Conservation (phyloP, 2,329 filamentous ascomycete genomes). For the Nothophoma quercina region DNA sequence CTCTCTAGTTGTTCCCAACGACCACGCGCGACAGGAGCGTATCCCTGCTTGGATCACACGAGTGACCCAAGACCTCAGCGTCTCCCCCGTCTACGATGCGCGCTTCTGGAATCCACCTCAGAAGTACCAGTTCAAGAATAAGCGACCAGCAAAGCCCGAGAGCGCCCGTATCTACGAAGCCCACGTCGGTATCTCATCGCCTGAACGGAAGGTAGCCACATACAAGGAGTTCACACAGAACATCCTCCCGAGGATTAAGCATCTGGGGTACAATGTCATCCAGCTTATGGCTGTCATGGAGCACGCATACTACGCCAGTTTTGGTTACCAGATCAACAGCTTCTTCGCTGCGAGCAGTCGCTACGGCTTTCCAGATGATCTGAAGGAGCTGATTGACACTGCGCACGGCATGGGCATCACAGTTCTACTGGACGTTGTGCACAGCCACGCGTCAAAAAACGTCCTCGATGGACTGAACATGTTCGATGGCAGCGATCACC, state of each 20-base stretch:
- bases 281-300: constrained; percentile 99
- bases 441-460: constrained; percentile 98
- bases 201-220: constrained; percentile 85
- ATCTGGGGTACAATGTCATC: constrained; percentile 94
- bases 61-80: constrained; percentile 88
- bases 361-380: constrained; percentile 90
- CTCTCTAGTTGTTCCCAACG: constrained; percentile 78
- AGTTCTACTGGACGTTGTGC: constrained; percentile 92
- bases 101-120: constrained; percentile 96
- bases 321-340: constrained; percentile 98
- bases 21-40: constrained; percentile 80
- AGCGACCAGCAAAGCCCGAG: constrained; percentile 79
- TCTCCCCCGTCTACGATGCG: constrained; percentile 93
- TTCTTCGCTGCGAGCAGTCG: constrained; percentile 98
- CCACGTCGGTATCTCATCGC: constrained; percentile 96
- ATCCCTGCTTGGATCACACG: constrained; percentile 97
- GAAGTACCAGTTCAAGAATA: constrained; percentile 84
- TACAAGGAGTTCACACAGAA: constrained; percentile 97
- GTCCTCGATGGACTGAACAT: constrained; percentile 93
- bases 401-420: constrained; percentile 90
- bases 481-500: constrained; percentile 93
- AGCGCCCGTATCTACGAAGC: constrained; percentile 97
- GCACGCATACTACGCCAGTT: constrained; percentile 98
- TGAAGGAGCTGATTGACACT: constrained; percentile 96
- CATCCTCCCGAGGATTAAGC: constrained; percentile 89